Evolutionary conservation across 768 basidiomycete genomes (phyloP).

Genomic region (Dictyophora rubrovolvata): DNA sequence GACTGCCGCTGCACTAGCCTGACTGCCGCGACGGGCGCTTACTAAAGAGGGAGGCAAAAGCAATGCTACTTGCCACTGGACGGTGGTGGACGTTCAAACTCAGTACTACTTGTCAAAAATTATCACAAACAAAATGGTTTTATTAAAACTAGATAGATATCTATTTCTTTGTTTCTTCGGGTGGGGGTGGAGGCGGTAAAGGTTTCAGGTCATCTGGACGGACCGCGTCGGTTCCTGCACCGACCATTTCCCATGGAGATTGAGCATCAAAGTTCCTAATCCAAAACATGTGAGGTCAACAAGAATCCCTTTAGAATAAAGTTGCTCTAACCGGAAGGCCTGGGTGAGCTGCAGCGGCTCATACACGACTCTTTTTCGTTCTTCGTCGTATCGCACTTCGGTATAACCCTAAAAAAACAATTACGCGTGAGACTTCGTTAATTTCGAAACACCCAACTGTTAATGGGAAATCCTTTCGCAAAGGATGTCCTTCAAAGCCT

Average conservation of each 20-base stretch:
- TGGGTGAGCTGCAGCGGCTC: conserved; percentile 97
- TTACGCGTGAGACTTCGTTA: background rate
- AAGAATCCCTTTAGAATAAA: background rate
- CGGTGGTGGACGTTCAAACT: background rate
- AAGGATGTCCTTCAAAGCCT: conserved; percentile 96
- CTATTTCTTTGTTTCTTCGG: conserved; percentile 67
- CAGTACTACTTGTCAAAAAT: background rate
- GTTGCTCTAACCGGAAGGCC: conserved; percentile 71
- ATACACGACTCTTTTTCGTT: conserved; percentile 93
- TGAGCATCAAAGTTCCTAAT: conserved; percentile 84
- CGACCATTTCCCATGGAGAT: conserved; percentile 94
- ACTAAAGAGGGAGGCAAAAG: background rate
- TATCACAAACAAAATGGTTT: background rate
- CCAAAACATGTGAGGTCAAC: conserved; percentile 5
- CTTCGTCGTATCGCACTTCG: conserved; percentile 96
- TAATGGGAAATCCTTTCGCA: conserved; percentile 96
- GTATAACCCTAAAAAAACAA: conserved; percentile 73
- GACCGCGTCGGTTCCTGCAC: conserved; percentile 45
- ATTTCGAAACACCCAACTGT: conserved; percentile 46
- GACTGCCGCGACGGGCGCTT: background rate
- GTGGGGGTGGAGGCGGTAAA: conserved; percentile 62
- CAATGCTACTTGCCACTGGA: background rate
- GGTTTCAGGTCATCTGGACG: conserved; percentile 68
- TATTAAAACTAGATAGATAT: background rate
- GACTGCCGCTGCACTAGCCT: background rate